Evolutionary conservation across 179 eudicot genomes (phyloP).

Genomic region (Beta lomatogona): DNA sequence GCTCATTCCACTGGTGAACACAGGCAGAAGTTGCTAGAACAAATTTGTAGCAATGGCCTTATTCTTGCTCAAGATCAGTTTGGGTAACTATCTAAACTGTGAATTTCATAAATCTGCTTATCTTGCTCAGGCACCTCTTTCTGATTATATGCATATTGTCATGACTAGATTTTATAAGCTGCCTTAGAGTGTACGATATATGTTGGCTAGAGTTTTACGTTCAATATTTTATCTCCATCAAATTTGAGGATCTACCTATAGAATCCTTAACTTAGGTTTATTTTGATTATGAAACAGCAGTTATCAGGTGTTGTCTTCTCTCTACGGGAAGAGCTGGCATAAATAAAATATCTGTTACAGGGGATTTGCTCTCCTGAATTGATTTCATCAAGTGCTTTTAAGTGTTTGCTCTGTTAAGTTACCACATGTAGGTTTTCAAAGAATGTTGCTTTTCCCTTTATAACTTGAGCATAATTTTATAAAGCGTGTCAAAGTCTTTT

Average conservation of each 20-base stretch:
- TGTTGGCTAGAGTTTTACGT: no score
- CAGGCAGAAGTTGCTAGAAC: constrained; percentile 56
- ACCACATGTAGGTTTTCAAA: not conserved
- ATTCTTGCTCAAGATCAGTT: constrained; percentile 83
- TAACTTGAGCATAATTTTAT: not conserved
- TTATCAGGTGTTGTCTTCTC: no score
- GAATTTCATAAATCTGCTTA: not conserved
- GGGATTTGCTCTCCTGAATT: not conserved
- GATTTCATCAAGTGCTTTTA: not conserved
- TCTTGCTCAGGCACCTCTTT: constrained; percentile 14
- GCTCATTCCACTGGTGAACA: constrained; percentile 60
- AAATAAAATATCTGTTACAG: not conserved
- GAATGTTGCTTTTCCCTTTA: not conserved
- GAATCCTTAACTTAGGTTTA: not conserved
- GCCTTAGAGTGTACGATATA: no score
- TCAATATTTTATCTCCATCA: not conserved
- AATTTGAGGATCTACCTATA: not conserved
- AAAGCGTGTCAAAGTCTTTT: not conserved
- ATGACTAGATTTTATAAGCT: not conserved
- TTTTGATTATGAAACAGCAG: not conserved
- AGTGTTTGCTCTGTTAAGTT: not conserved
- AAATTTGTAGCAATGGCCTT: constrained; percentile 62
- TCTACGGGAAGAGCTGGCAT: not conserved
- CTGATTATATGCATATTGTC: not conserved
- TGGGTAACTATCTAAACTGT: constrained; percentile 56